Percentiles rank a stretch among this genome's conserved stretches.
Evolutionary conservation across 202 grass and related monocot genomes (phyloP).

Genomic region (Brachypodium distachyon): DNA sequence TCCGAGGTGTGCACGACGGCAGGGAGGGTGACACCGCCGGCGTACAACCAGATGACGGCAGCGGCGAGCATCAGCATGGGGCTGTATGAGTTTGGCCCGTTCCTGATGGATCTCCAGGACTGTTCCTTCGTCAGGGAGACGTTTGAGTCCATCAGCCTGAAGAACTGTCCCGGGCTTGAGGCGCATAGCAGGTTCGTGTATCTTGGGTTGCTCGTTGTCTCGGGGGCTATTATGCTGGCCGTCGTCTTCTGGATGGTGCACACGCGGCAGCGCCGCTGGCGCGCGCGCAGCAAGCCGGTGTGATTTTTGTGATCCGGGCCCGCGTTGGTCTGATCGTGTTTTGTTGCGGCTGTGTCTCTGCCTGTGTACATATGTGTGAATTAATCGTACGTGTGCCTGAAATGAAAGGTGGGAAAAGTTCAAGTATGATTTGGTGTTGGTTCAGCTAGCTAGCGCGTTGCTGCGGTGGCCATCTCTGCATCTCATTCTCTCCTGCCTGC

Average conservation of each 20-base stretch:
- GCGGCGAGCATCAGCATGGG: constrained; percentile 53
- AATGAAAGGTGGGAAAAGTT: no score
- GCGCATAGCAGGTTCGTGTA: constrained; percentile 47
- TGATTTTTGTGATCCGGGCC: background rate
- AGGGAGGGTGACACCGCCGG: constrained; percentile 55
- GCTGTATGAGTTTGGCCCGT: constrained; percentile 62
- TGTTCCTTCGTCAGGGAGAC: constrained; percentile 81
- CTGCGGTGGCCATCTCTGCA: no score
- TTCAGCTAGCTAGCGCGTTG: no score
- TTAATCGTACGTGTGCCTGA: no score
- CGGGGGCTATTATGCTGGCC: constrained; percentile 52
- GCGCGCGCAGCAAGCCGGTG: constrained; percentile 26
- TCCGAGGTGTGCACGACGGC: constrained; percentile 45
- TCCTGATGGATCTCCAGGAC: constrained; percentile 67
- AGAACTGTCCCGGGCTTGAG: constrained; percentile 69
- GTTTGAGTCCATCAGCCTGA: constrained; percentile 41
- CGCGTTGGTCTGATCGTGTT: no score
- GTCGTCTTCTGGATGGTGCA: constrained; percentile 78
- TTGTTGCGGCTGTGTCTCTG: no score
- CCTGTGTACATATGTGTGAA: no score
- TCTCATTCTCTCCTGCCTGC: no score
- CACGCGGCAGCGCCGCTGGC: constrained; percentile 49
- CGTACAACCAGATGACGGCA: constrained; percentile 72
- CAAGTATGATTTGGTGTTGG: no score
- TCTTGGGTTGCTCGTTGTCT: constrained; percentile 41